phyloP scores from a whole-genome alignment of 1,284 basidiomycete species.

The Leccinum fallax region DNA sequence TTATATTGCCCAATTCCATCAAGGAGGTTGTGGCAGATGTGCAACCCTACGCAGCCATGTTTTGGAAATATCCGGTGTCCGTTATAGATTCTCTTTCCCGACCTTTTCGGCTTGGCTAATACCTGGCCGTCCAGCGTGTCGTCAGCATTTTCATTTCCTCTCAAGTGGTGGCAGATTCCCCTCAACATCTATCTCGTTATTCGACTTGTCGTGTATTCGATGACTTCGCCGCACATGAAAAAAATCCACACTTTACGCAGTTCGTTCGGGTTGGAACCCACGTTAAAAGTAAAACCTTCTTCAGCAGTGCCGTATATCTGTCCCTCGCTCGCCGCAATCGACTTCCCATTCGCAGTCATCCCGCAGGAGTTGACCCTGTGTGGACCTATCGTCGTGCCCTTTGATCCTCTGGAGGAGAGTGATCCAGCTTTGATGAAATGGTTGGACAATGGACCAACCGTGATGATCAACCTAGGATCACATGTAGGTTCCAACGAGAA shows the following conservation, averaged over 20 bases:
- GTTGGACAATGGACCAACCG: constrained; percentile 17
- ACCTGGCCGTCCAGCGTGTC: not conserved
- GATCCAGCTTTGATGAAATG: constrained; percentile 12
- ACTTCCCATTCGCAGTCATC: not conserved
- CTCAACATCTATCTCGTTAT: constrained; percentile 16
- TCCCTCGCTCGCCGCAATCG: constrained; percentile 3
- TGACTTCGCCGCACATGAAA: not conserved
- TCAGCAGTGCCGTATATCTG: constrained; percentile 5
- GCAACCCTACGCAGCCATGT: constrained; percentile 4
- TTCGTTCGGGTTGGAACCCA: constrained; percentile 4
- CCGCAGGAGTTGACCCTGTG: constrained; percentile 5
- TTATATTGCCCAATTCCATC: constrained; percentile 10
- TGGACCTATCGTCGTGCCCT: constrained; percentile 14
- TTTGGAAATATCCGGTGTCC: constrained; percentile 15
- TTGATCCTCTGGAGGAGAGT: constrained; percentile 11
- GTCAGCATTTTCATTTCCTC: constrained; percentile 10
- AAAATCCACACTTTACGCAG: not conserved
- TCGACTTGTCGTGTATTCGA: not conserved
- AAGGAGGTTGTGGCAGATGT: not conserved
- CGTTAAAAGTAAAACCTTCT: not conserved
- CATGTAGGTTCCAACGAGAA: not conserved
- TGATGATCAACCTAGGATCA: constrained; percentile 13
- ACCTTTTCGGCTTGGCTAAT: not conserved
- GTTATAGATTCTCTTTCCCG: not conserved
- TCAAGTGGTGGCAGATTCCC: constrained; percentile 17